A percentile compares a stretch with the other conserved stretches of the same genome.
Evolutionary conservation across 257 asterid species (phyloP).

Genomic region (Coffea canephora): DNA sequence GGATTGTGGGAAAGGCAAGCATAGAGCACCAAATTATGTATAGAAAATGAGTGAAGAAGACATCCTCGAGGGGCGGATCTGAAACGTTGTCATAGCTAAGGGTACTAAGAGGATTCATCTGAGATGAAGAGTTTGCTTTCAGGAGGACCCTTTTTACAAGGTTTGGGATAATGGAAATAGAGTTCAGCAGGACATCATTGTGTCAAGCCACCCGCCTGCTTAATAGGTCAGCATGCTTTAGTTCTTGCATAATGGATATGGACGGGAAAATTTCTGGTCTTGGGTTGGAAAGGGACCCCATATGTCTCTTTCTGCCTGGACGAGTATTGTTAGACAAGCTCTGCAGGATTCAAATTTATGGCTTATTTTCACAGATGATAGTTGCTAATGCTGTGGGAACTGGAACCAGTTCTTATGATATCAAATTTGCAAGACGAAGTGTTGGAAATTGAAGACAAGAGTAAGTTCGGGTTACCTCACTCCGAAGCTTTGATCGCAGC

Average conservation of each 20-base stretch:
- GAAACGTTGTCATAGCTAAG: constrained; percentile 39
- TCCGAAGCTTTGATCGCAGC: no score
- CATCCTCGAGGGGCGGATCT: constrained; percentile 17
- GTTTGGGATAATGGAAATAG: constrained; percentile 32
- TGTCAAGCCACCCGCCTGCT: constrained; percentile 40
- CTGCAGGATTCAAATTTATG: no score
- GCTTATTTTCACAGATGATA: no score
- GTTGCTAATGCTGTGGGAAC: no score
- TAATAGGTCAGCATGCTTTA: constrained; percentile 25
- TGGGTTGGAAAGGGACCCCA: constrained; percentile 51
- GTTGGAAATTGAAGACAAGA: no score
- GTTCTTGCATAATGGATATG: constrained; percentile 32
- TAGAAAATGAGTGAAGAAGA: constrained; percentile 34
- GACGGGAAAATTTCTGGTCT: constrained; percentile 37
- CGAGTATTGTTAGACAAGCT: background rate
- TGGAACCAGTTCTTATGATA: background rate
- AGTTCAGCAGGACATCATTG: constrained; percentile 33
- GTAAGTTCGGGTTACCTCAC: no score
- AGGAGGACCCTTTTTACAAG: constrained; percentile 33
- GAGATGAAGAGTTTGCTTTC: constrained; percentile 19
- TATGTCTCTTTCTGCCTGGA: constrained; percentile 22
- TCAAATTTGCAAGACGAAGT: no score
- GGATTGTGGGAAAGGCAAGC: constrained; percentile 38
- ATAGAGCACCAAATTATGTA: constrained; percentile 23
- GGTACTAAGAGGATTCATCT: constrained; percentile 32